Base-by-base conservation (phyloP, 176 grass and related monocot species). In the Eremochloa ophiuroides region DNA sequence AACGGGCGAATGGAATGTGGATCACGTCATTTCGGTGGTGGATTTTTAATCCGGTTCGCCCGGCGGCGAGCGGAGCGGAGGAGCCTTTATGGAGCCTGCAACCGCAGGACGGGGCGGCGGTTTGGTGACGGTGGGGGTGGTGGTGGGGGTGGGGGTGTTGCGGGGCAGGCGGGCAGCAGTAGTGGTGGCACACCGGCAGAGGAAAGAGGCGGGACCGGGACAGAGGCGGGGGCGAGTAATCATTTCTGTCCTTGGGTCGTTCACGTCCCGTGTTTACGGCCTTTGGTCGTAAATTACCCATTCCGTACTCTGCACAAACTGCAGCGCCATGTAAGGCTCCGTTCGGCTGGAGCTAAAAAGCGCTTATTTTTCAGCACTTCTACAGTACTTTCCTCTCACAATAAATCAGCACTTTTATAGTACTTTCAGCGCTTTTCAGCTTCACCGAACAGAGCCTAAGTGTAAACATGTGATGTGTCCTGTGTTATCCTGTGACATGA, bases 1-100 rank as follows among this genome's bases (percentile, higher is more conserved):
- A 27, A 61, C 9, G 58, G 63, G n/a, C n/a, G n/a, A 74, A 34
- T 14, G 5, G 51, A 56, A 62, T 18, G 69, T 58, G 17, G 22
- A 35, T 80, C 58, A 56, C 84, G 84, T 74, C 84, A 75, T 46
- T 60, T 51, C 20, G 74, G 37, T 69, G 71, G 3, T 7, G 14
- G 43, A 42, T 69, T n/a, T n/a, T n/a, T 42, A 42, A 69, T 26
- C 66, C 74, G 5, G 4, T 10, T 55, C 50, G 44, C 44, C 47
- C 17, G 75, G 39, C 35, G 56, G 58, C 53, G 55, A 41, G 73
- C 6, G 8, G 15, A 4, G 9, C 8, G 16, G 22, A 17, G 39
- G 25, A 73, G 43, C 16, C 22, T 48, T 72, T 44, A 70, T 27
- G 67, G 25, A 22, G 50, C 16, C 46, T 51, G 17, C 17, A n/a